phyloP scores from a whole-genome alignment of 306 rosid genomes.

The Rosa lucieae region DNA sequence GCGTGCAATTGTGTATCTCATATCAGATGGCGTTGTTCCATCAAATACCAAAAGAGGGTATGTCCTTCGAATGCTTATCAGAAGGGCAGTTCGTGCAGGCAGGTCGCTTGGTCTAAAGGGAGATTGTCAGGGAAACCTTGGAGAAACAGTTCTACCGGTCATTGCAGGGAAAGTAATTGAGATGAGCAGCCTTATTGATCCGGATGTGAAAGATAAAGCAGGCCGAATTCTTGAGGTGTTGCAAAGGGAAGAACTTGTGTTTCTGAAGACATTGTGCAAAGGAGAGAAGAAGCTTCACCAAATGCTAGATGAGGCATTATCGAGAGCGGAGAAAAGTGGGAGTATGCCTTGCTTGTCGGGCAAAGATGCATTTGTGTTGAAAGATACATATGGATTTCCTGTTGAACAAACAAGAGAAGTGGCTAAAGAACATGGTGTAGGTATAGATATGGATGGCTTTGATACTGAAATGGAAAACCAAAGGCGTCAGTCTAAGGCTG shows the following conservation, averaged over 20 bases:
- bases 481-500: slow-evolving; percentile 92
- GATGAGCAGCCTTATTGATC: slow-evolving; percentile 60
- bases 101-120: slow-evolving; percentile 77
- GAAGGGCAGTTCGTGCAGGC: slow-evolving; percentile 81
- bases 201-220: slow-evolving; percentile 56
- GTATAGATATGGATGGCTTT: slow-evolving; percentile 71
- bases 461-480: slow-evolving; percentile 84
- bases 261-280: slow-evolving; percentile 68
- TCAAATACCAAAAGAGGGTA: slow-evolving; percentile 84
- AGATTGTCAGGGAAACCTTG: slow-evolving; percentile 50
- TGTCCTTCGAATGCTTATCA: slow-evolving; percentile 80
- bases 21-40: slow-evolving; percentile 82
- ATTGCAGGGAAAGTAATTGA: slow-evolving; percentile 77
- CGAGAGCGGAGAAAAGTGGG: slow-evolving; percentile 49
- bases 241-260: slow-evolving; percentile 81
- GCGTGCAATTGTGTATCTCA: slow-evolving; percentile 87
- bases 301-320: slow-evolving; percentile 49
- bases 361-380: slow-evolving; percentile 78
- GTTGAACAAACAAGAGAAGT: slow-evolving; percentile 82
- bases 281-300: slow-evolving; percentile 76
- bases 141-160: slow-evolving; percentile 63
- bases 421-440: slow-evolving; percentile 72
- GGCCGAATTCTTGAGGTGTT: slow-evolving; percentile 66
- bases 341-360: slow-evolving; percentile 64
- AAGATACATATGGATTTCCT: slow-evolving; percentile 84